Evolutionary conservation across 2,329 filamentous ascomycete genomes (phyloP).

Genomic region (Fusarium zealandicum): DNA sequence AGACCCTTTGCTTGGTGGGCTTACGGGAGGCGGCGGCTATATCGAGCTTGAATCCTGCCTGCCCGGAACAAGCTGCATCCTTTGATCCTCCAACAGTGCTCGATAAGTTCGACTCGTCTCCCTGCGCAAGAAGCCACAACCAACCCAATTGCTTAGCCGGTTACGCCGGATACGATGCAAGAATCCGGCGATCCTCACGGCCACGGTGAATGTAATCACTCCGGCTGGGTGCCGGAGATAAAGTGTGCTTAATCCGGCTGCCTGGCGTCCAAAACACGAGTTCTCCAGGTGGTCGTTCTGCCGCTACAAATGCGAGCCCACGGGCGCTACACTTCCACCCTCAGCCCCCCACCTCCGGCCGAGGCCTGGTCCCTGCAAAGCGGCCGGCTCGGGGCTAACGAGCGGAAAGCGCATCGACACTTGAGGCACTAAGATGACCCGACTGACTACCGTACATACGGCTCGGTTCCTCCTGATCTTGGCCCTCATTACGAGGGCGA

Average conservation of each 20-base stretch:
- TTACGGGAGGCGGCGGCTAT: slow-evolving; percentile 23
- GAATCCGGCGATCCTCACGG: neutral
- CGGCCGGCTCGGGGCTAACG: slow-evolving; percentile 10
- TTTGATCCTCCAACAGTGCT: slow-evolving; percentile 7
- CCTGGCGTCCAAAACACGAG: slow-evolving; percentile 6
- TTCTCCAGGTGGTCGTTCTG: slow-evolving; percentile 1
- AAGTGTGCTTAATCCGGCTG: slow-evolving; percentile 3
- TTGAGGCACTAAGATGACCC: slow-evolving; percentile 20
- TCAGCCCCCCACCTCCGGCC: slow-evolving; percentile 13
- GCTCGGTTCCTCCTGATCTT: slow-evolving; percentile 24
- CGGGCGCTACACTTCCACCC: neutral
- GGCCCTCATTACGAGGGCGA: slow-evolving; percentile 13
- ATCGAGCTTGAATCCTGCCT: slow-evolving; percentile 23
- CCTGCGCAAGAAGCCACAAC: neutral
- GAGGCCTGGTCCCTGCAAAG: slow-evolving; percentile 28
- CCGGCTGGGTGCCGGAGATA: neutral
- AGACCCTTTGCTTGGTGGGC: slow-evolving; percentile 19
- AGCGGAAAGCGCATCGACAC: slow-evolving; percentile 24
- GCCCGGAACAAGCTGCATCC: slow-evolving; percentile 23
- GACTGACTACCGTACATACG: slow-evolving; percentile 12
- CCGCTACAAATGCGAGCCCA: slow-evolving; percentile 1
- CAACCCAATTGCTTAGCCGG: neutral
- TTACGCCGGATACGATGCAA: slow-evolving; percentile 1
- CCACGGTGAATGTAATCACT: neutral
- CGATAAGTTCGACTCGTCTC: neutral